A percentile compares a stretch with the other conserved stretches of the same genome.
These are phyloP conservation scores for Leptodermis oblonga DNA, from an alignment of 257 asterid species.

Conservation along the genomic window DNA sequence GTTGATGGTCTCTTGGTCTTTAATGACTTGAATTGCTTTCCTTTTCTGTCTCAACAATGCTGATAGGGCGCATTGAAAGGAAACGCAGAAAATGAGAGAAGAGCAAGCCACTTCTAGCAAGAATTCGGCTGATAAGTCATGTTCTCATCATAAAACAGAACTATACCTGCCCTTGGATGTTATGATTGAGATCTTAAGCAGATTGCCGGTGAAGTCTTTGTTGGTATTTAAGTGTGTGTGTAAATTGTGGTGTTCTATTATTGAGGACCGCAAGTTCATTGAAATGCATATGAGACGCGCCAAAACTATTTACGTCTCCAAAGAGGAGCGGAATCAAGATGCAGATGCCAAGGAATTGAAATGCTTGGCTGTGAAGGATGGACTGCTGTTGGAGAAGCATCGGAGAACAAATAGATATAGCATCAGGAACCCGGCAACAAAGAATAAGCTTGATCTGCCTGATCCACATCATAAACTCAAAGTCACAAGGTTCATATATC, in stretches of 20 bases:
- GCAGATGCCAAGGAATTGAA: neutral
- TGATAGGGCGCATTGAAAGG: neutral
- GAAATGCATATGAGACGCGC: constrained; percentile 13
- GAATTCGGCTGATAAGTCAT: neutral
- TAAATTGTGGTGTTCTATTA: constrained; percentile 17
- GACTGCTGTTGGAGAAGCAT: neutral
- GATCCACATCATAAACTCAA: neutral
- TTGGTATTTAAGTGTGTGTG: constrained; percentile 11
- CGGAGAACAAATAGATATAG: neutral
- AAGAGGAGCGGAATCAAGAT: neutral
- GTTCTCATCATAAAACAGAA: neutral
- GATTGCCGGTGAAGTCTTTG: constrained; percentile 19
- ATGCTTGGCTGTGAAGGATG: constrained; percentile 1
- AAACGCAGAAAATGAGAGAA: constrained; percentile 5
- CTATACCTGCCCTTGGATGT: constrained; percentile 13
- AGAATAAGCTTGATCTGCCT: constrained; percentile 7
- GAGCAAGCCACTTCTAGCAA: neutral
- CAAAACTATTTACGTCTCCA: neutral
- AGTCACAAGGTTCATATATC: neutral
- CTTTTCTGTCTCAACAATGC: neutral
- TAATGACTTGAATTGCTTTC: neutral
- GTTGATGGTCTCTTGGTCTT: neutral
- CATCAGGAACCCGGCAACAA: constrained; percentile 5
- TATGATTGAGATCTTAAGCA: constrained; percentile 17
- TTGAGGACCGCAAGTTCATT: constrained; percentile 20